Evolutionary conservation across 306 rosid species (phyloP).

Genomic region (Acacia crassicarpa): DNA sequence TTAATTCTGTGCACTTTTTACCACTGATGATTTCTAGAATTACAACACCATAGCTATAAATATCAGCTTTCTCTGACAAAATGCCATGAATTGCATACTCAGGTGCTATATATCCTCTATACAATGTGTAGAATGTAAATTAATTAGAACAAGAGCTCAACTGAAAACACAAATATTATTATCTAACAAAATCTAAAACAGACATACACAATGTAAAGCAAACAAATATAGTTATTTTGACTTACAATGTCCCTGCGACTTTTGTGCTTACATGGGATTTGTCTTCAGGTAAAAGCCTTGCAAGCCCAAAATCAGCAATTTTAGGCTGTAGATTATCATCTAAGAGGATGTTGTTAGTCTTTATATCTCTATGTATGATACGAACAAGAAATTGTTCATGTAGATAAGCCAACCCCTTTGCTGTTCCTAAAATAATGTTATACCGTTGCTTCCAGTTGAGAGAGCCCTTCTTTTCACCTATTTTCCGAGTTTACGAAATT

Average conservation of each 20-base stretch:
- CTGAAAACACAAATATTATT: no score
- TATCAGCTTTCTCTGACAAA: conserved; percentile 22
- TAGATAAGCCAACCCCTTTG: background rate
- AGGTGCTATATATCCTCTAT: background rate
- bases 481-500: background rate
- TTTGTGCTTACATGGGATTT: background rate
- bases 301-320: background rate
- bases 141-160: background rate
- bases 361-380: background rate
- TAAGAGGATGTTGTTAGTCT: background rate
- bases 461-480: background rate
- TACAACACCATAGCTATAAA: conserved; percentile 49
- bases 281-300: background rate
- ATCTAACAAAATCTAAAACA: no score
- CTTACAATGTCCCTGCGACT: background rate
- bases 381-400: background rate
- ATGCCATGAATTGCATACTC: background rate
- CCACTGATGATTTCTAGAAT: conserved; percentile 49
- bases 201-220: background rate
- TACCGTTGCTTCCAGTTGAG: background rate
- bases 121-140: no score
- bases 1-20: conserved; percentile 32
- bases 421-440: background rate
- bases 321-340: background rate
- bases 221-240: background rate